These are phyloP conservation scores for Anthracocystis setariae DNA, from an alignment of 1,284 basidiomycete species.

Conservation along the genomic window DNA sequence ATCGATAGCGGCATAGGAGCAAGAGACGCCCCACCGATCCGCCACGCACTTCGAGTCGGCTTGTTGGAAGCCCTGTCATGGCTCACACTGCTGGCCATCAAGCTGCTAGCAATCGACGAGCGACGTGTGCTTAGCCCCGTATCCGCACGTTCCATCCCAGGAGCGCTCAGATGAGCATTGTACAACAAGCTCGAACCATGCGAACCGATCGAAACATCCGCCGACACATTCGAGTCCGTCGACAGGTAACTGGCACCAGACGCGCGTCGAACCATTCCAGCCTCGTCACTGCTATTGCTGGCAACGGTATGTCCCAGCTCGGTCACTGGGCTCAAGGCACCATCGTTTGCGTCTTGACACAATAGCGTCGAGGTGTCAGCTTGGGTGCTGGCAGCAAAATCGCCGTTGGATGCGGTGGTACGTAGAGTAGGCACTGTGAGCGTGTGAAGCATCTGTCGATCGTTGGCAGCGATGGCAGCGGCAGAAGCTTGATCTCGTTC, in stretches of 20 bases:
- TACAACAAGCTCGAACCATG: constrained; percentile 39
- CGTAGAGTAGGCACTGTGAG: constrained; percentile 9
- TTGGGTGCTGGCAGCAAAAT: constrained; percentile 25
- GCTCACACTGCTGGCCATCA: too few relatives aligned
- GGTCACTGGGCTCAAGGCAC: constrained; percentile 33
- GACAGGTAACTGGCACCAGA: constrained; percentile 36
- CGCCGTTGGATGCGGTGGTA: constrained; percentile 11
- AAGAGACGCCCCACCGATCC: constrained; percentile 9
- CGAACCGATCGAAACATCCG: constrained; percentile 23
- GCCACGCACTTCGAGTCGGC: constrained; percentile 27
- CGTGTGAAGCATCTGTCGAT: too few relatives aligned
- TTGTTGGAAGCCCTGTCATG: constrained; percentile 12
- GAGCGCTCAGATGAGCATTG: constrained; percentile 24
- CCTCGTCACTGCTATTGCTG: neutral
- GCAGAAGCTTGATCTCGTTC: constrained; percentile 22
- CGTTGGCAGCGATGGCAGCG: constrained; percentile 12
- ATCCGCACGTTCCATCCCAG: constrained; percentile 23
- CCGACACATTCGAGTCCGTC: constrained; percentile 31
- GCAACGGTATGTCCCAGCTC: constrained; percentile 29
- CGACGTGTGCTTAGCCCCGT: constrained; percentile 25
- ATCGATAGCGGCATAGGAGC: constrained; percentile 18
- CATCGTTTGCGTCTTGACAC: constrained; percentile 27
- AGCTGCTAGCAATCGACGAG: constrained; percentile 43
- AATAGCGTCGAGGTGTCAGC: constrained; percentile 20
- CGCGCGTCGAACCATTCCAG: constrained; percentile 9